Percentiles rank a stretch among this genome's conserved stretches.
Evolutionary conservation across 2,329 filamentous ascomycete species (phyloP).

Genomic region (Magnaporthales sp.): DNA sequence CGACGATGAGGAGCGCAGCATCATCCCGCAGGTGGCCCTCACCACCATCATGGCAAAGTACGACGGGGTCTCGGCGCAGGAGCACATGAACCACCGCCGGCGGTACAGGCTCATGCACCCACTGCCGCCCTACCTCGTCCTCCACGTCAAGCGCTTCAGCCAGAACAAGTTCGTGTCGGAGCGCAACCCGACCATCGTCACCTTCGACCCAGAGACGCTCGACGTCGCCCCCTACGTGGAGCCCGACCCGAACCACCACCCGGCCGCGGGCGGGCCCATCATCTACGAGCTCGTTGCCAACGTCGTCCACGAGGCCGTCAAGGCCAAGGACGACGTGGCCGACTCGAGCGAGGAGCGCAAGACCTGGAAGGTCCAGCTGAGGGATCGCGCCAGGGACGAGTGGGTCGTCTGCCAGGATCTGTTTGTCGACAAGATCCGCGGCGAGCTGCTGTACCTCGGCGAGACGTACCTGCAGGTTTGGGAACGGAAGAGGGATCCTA

Average conservation of each 20-base stretch:
- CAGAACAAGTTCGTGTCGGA: slow-evolving; percentile 95
- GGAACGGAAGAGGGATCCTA: slow-evolving; percentile 65
- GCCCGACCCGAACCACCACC: slow-evolving; percentile 63
- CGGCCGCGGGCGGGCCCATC: slow-evolving; percentile 52
- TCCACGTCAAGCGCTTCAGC: slow-evolving; percentile 96
- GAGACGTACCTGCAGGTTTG: slow-evolving; percentile 96
- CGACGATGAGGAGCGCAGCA: slow-evolving; percentile 88
- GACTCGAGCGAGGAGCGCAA: slow-evolving; percentile 81
- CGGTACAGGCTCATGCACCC: slow-evolving; percentile 87
- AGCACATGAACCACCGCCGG: slow-evolving; percentile 79
- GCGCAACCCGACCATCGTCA: slow-evolving; percentile 96
- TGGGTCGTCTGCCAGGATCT: slow-evolving; percentile 94
- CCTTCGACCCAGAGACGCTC: slow-evolving; percentile 70
- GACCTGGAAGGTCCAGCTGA: slow-evolving; percentile 88
- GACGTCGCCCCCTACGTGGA: slow-evolving; percentile 90
- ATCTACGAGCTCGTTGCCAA: slow-evolving; percentile 96
- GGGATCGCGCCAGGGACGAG: slow-evolving; percentile 70
- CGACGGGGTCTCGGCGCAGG: slow-evolving; percentile 78
- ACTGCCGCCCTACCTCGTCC: slow-evolving; percentile 79
- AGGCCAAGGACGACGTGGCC: slow-evolving; percentile 73
- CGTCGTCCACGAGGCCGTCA: slow-evolving; percentile 78
- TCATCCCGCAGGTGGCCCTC: slow-evolving; percentile 87
- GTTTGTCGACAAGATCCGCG: slow-evolving; percentile 82
- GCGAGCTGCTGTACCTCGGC: slow-evolving; percentile 82
- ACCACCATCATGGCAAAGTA: slow-evolving; percentile 83